A percentile compares a stretch with the other conserved stretches of the same genome.
Evolutionary conservation across 139 green algal species (phyloP).

Genomic region (Micromonas commoda): DNA sequence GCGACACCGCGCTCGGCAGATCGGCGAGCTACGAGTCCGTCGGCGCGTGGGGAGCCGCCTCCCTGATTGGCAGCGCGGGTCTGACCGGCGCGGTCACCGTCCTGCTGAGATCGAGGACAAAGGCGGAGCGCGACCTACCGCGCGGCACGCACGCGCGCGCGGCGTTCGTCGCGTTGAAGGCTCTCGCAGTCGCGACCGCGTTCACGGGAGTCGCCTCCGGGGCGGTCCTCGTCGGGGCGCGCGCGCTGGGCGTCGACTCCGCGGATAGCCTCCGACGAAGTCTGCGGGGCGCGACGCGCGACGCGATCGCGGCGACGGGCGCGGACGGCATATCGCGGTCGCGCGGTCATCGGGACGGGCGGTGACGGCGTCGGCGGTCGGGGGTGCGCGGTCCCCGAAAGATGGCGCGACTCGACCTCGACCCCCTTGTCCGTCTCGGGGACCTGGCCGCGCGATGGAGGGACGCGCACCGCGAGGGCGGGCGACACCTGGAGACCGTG

Average conservation of each 20-base stretch:
- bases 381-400: too few species aligned
- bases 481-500: not conserved
- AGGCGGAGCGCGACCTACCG: slow-evolving; percentile 12
- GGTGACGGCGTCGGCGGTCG: not conserved
- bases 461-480: too few species aligned
- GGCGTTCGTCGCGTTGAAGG: not conserved
- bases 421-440: not conserved
- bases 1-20: not conserved
- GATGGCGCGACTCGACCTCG: not conserved
- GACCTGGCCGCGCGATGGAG: too few species aligned
- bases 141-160: not conserved
- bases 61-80: not conserved
- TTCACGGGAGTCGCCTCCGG: not conserved
- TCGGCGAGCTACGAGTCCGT: not conserved
- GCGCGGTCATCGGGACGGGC: not conserved
- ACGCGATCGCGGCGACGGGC: not conserved
- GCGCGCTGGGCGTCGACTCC: not conserved
- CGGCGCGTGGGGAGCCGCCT: not conserved
- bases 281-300: not conserved
- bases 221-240: not conserved
- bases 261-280: not conserved
- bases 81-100: not conserved
- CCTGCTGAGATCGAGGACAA: not conserved
- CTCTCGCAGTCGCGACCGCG: not conserved
- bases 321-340: not conserved